Evolutionary conservation across 768 basidiomycete genomes (phyloP), one percentile per base, ranked within the genome.

Genomic region (Cystobasidium onofrii): DNA sequence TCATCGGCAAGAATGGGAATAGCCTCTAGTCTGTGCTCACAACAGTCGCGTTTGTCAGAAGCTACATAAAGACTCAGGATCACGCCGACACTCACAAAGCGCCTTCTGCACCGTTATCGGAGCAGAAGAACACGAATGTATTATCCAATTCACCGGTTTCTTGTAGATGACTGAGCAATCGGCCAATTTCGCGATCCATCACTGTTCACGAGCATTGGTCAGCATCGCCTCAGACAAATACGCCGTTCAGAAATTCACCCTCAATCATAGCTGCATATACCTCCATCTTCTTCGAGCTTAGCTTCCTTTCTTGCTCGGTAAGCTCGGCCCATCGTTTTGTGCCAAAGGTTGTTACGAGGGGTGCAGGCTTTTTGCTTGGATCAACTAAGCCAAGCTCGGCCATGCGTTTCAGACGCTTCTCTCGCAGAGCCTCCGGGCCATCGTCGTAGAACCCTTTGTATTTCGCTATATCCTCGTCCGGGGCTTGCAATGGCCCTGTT

Each of bases 381-480:
- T 27, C 29, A 6, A 60, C 57, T 6, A 60, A 27, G 20, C 57
- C 57, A 13, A 60, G 6, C 23, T 60, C 57, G 2, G 25, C 13
- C 33, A 60, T 27, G 17, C 31, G 27, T 17, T 27, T 23, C 7
- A 60, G 57, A 29, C 57, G 57, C 31, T 20, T 25, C 15, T 13
- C 57, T 12, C 57, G 57, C 15, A 60, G 20, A 29, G 20, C 57
- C 20, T 60, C 57, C 15, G 57, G 57, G 6, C 57, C 57, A 17
- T 60, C 57, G 57, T 60, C 57, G 33, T 60, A 60, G 33, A 27
- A 34, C 12, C 57, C 57, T 60, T 60, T 60, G 57, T 60, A 34
- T 34, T 60, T 60, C 7, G 25, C 57, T 27, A 60, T 60, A 20
- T 27, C 57, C 33, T 60, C 57, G 15, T 34, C 29, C 4, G 57